Evolutionary conservation across 2,329 filamentous ascomycete genomes (phyloP).

Genomic region (Cercospora brassicicola): DNA sequence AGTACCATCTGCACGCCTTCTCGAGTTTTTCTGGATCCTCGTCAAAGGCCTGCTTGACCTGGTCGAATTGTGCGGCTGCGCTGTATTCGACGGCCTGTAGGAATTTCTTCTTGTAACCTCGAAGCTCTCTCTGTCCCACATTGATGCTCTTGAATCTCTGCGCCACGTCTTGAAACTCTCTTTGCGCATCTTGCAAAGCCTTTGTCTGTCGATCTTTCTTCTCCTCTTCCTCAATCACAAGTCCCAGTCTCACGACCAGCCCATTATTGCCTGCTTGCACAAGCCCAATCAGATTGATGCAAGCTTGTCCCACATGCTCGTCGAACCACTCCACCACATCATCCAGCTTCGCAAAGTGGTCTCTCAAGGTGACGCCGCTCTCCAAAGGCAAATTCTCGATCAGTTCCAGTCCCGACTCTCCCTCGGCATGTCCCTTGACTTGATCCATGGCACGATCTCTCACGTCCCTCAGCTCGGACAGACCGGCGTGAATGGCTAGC

Average conservation of each 20-base stretch:
- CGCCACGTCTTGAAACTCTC: slow-evolving; percentile 93
- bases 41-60: slow-evolving; percentile 71
- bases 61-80: slow-evolving; percentile 71
- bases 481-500: slow-evolving; percentile 83
- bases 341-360: slow-evolving; percentile 85
- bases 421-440: slow-evolving; percentile 70
- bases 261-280: slow-evolving; percentile 84
- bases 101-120: slow-evolving; percentile 97
- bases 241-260: slow-evolving; percentile 83
- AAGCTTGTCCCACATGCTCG: slow-evolving; percentile 85
- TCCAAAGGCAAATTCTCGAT: slow-evolving; percentile 70
- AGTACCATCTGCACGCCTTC: slow-evolving; percentile 92
- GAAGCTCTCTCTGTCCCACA: slow-evolving; percentile 77
- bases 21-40: slow-evolving; percentile 80
- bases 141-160: slow-evolving; percentile 93
- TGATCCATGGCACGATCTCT: slow-evolving; percentile 96
- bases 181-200: slow-evolving; percentile 89
- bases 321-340: slow-evolving; percentile 92
- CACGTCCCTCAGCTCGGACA: slow-evolving; percentile 89
- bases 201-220: slow-evolving; percentile 90
- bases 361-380: slow-evolving; percentile 70
- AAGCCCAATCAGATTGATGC: slow-evolving; percentile 84
- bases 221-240: slow-evolving; percentile 94
- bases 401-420: slow-evolving; percentile 93
- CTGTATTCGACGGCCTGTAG: slow-evolving; percentile 73